Conservation (phyloP, 2,329 filamentous ascomycete species). For the Penicillium sp. region DNA sequence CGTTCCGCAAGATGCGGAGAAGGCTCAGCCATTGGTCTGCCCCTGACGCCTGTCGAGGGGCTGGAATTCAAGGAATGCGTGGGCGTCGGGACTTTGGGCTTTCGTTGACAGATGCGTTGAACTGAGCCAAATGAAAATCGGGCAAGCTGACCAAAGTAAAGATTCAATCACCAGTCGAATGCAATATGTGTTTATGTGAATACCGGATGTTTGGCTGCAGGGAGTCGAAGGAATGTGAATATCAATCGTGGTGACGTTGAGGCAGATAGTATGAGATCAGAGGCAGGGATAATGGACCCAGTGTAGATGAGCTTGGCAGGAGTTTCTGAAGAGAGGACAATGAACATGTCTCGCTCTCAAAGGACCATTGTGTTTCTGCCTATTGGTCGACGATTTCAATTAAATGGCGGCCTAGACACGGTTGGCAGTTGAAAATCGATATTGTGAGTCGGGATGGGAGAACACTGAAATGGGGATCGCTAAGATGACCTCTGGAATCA, state of each 20-base stretch:
- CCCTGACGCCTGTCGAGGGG: constrained; percentile 8
- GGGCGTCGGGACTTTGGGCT: not conserved
- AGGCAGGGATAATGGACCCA: not conserved
- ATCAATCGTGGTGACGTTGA: constrained; percentile 1
- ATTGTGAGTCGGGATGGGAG: not conserved
- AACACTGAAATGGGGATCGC: constrained; percentile 1
- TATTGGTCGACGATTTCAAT: not conserved
- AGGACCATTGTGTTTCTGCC: constrained; percentile 5
- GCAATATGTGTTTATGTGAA: not conserved
- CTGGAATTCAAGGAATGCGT: not conserved
- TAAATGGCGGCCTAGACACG: constrained; percentile 1
- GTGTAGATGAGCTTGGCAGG: not conserved
- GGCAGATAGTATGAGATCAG: constrained; percentile 1
- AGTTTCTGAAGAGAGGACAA: not conserved
- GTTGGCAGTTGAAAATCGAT: not conserved
- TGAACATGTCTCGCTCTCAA: not conserved
- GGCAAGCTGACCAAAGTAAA: not conserved
- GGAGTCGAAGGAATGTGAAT: constrained; percentile 15
- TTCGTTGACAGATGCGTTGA: not conserved
- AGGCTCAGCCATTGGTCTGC: constrained; percentile 28
- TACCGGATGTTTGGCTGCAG: constrained; percentile 4
- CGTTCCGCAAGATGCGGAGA: constrained; percentile 23
- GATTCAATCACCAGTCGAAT: not conserved
- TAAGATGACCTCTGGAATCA: constrained; percentile 3
- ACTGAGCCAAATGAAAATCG: not conserved